These are phyloP conservation scores for Penicillium dipodomyicola DNA, from an alignment of 495 filamentous ascomycete genomes.

Conservation along the genomic window DNA sequence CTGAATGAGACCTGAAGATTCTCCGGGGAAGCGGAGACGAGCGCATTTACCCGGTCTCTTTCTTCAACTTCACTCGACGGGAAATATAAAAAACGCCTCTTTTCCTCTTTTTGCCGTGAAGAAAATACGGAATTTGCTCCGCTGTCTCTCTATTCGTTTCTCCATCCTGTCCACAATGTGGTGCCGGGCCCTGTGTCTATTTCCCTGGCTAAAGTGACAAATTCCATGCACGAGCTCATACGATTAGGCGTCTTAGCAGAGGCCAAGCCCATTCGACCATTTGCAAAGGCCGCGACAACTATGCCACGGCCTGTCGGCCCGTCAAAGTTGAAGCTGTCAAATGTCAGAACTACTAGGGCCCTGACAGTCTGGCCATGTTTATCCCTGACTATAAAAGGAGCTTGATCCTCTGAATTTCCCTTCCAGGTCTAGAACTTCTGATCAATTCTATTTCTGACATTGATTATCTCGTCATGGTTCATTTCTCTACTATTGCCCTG, in stretches of 20 bases:
- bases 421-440: neutral
- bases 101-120: slow-evolving; percentile 9
- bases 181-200: neutral
- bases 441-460: neutral
- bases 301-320: slow-evolving; percentile 26
- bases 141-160: neutral
- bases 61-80: neutral
- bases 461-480: slow-evolving; percentile 24
- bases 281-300: slow-evolving; percentile 24
- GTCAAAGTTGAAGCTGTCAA: slow-evolving; percentile 1
- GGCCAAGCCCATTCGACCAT: slow-evolving; percentile 1
- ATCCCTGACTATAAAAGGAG: neutral
- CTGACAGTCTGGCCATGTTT: neutral
- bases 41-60: slow-evolving; percentile 13
- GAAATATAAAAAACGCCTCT: neutral
- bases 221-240: neutral
- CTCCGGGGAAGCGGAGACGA: neutral
- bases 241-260: neutral
- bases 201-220: neutral
- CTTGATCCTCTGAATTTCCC: neutral
- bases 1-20: neutral
- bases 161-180: neutral
- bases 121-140: slow-evolving; percentile 19
- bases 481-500: slow-evolving; percentile 19
- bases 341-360: slow-evolving; percentile 10